Percentiles rank a stretch among this genome's conserved stretches.
phyloP scores from a whole-genome alignment of 108 stramenopile genomes.

The Fragilaria radians region DNA sequence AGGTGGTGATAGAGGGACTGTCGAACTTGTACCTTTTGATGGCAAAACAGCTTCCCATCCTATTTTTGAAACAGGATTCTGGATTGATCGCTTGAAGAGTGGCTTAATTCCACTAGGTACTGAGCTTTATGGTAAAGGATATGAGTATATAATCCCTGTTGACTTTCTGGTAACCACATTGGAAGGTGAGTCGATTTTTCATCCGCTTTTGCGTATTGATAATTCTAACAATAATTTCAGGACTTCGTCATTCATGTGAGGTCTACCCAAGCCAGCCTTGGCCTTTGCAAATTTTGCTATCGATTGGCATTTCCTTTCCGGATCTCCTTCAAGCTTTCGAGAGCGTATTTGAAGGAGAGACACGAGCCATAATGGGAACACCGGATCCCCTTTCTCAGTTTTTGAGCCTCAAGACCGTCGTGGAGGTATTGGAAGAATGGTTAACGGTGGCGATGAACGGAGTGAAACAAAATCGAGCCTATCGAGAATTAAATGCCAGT shows the following conservation, averaged over 20 bases:
- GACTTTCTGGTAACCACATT: conserved; percentile 44
- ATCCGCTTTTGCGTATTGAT: too few species aligned
- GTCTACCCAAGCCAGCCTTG: conserved; percentile 28
- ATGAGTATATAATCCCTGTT: conserved; percentile 63
- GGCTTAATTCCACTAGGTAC: conserved; percentile 48
- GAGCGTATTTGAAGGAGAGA: conserved; percentile 11
- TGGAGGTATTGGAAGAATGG: conserved; percentile 43
- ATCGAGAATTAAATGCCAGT: conserved; percentile 23
- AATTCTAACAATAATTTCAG: conserved; percentile 19
- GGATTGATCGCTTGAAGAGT: conserved; percentile 48
- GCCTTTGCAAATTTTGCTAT: conserved; percentile 52
- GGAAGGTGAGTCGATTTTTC: conserved; percentile 70
- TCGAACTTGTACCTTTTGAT: conserved; percentile 17
- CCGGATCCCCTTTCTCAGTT: conserved; percentile 16
- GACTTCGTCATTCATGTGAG: conserved; percentile 35
- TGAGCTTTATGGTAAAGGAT: conserved; percentile 57
- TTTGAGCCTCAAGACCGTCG: conserved; percentile 28
- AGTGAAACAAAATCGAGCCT: conserved; percentile 2
- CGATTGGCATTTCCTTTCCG: conserved; percentile 53
- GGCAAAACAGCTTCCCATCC: conserved; percentile 10
- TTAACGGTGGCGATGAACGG: conserved; percentile 19
- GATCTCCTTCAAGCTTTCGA: conserved; percentile 42
- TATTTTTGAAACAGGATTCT: conserved; percentile 67
- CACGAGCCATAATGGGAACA: conserved; percentile 15
- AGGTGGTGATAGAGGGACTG: conserved; percentile 20